Percentiles rank a stretch among this genome's conserved stretches.
phyloP scores from a whole-genome alignment of 2,329 filamentous ascomycete species.

The Colletotrichum sp. region DNA sequence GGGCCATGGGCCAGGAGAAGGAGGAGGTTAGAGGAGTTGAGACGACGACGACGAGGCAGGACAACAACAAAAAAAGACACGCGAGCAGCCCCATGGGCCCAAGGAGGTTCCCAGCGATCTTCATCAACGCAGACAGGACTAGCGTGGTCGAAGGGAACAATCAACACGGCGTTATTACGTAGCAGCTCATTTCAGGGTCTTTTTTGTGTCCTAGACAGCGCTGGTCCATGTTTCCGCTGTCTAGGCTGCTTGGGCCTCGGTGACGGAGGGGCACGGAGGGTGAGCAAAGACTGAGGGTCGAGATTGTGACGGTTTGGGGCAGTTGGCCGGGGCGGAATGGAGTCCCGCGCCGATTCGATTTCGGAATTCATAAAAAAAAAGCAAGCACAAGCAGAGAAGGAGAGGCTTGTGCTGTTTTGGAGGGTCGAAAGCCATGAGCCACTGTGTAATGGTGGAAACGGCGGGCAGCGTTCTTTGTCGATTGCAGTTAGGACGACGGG shows the following conservation, averaged over 20 bases:
- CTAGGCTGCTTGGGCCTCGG: not conserved
- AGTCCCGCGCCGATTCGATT: not conserved
- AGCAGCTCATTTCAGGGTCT: slow-evolving; percentile 17
- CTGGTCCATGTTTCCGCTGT: slow-evolving; percentile 1
- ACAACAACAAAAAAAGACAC: not conserved
- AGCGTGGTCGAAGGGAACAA: not conserved
- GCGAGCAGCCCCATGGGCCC: slow-evolving; percentile 5
- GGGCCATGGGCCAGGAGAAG: not conserved
- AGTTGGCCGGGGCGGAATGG: not conserved
- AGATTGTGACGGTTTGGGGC: not conserved
- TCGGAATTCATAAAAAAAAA: not conserved
- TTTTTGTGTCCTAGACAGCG: not conserved
- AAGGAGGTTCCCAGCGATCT: slow-evolving; percentile 12
- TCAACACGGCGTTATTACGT: slow-evolving; percentile 5
- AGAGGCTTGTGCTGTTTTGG: not conserved
- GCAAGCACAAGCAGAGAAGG: not conserved
- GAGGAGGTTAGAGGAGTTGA: not conserved
- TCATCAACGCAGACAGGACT: not conserved
- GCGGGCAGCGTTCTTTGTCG: not conserved
- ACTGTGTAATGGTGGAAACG: not conserved
- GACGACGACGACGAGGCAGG: not conserved
- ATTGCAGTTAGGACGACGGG: not conserved
- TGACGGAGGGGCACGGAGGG: not conserved
- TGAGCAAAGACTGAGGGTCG: not conserved
- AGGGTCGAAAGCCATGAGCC: not conserved